Conservation (phyloP, 768 basidiomycete genomes). For the Mrakia blollopis region DNA sequence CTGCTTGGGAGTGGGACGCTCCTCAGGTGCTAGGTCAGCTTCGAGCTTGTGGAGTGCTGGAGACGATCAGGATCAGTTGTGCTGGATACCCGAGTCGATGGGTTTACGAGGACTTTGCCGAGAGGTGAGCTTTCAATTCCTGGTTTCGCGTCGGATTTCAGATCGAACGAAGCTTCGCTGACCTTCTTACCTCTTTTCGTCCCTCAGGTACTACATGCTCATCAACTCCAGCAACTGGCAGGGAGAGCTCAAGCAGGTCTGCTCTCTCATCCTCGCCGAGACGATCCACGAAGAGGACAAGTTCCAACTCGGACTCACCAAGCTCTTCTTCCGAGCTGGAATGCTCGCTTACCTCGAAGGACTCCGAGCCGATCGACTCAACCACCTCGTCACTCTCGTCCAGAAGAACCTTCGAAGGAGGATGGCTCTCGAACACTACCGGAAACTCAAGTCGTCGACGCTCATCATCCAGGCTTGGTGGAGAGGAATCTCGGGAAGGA, state of each 20-base stretch:
- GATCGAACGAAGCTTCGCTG: not conserved
- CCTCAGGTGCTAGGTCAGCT: conserved; percentile 93
- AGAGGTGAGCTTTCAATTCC: conserved; percentile 59
- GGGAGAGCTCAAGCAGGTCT: conserved; percentile 69
- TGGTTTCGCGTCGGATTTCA: not conserved
- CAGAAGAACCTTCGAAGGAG: conserved; percentile 94
- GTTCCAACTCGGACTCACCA: conserved; percentile 92
- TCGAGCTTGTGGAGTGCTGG: conserved; percentile 95
- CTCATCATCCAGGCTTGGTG: conserved; percentile 92
- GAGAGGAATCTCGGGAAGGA: conserved; percentile 75
- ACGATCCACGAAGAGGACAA: conserved; percentile 92
- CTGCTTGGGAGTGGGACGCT: conserved; percentile 92
- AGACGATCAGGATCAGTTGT: conserved; percentile 97
- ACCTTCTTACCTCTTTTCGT: not conserved
- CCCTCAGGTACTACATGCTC: conserved; percentile 87
- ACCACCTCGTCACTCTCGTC: conserved; percentile 85
- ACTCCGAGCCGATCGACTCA: conserved; percentile 78
- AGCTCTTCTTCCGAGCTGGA: conserved; percentile 98
- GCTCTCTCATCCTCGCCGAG: conserved; percentile 72
- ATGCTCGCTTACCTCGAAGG: conserved; percentile 96
- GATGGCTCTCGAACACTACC: conserved; percentile 77
- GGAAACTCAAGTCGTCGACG: conserved; percentile 61
- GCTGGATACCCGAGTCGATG: conserved; percentile 97
- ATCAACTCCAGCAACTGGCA: conserved; percentile 81
- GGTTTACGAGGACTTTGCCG: conserved; percentile 98